Conservation (phyloP, 1,139 yeast species). For the Diutina rugosa region DNA sequence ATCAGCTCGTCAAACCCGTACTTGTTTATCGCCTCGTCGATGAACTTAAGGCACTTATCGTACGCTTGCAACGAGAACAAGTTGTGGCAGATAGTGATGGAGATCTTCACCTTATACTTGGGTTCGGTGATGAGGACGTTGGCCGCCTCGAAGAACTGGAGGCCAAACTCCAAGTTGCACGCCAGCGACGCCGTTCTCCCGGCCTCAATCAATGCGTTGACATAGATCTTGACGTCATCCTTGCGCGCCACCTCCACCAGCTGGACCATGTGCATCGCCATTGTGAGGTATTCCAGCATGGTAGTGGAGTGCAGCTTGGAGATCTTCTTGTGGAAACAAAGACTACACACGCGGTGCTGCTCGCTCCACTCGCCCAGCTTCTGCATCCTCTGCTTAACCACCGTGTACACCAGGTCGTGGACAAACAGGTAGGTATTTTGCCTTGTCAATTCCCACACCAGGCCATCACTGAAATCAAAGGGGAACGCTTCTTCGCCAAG, state of each 20-base stretch:
- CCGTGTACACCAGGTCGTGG: conserved; percentile 23
- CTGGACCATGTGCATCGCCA: conserved; percentile 21
- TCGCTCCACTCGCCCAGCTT: conserved; percentile 14
- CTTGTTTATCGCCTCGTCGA: conserved; percentile 12
- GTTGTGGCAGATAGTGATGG: conserved; percentile 22
- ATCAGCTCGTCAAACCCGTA: conserved; percentile 17
- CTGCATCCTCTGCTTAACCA: conserved; percentile 15
- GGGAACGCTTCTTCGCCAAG: conserved; percentile 20
- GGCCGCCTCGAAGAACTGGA: conserved; percentile 19
- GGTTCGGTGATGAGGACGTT: conserved; percentile 11
- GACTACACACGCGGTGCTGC: conserved; percentile 29
- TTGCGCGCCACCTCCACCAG: conserved; percentile 15
- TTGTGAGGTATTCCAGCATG: conserved; percentile 15
- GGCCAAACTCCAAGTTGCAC: conserved; percentile 18
- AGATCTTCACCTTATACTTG: conserved; percentile 12
- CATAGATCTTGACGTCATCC: conserved; percentile 16
- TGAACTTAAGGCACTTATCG: conserved; percentile 16
- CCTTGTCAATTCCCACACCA: conserved; percentile 23
- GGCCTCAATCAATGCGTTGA: conserved; percentile 21
- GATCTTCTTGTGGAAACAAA: conserved; percentile 20
- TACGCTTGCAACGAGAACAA: conserved; percentile 15
- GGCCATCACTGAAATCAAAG: conserved; percentile 22
- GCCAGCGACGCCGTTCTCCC: conserved; percentile 24
- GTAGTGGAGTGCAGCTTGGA: conserved; percentile 10
- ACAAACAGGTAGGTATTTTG: conserved; percentile 19